Evolutionary conservation across 257 asterid genomes (phyloP), one percentile per base, ranked within the genome.

Genomic region (Nicotiana tabacum): DNA sequence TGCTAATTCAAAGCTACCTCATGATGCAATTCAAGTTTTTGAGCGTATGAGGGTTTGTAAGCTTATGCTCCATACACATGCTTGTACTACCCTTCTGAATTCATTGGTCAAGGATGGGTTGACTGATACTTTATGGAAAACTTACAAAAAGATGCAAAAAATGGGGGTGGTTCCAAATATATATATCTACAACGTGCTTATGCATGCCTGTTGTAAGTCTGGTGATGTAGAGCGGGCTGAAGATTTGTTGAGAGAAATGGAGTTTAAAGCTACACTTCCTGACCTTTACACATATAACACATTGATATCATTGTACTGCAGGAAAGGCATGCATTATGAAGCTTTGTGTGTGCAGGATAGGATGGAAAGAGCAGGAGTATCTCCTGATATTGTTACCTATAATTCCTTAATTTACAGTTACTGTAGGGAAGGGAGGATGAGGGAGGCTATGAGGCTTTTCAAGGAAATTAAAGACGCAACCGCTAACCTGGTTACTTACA

Each of bases 251-350:
- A 88, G 89, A 83, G 94, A 96, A 85, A 92, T 94, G 97, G 98
- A 94, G 86, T 78, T 81, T 80, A 89, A 84, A 56, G 88, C 82
- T 83, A 83, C 91, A 56, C 82, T 86, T 55, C 98, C 98, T 4
- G 99, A 96, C 85, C 89, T 96, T 80, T 86, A 91, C 89, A 93
- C 97, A 8, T 94, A 84, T 78, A 96, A 96, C 81, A 94, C 97
- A 3, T 82, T 94, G 90, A 92, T 94, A 78, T 89, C 97, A 2
- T 83, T 96, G 93, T 96, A 94, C 82, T 92, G 97, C 85, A 91
- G 88, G 80, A 93, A 89, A 87, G 94, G 97, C 81, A 92, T 96
- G 99, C 95, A 96, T 86, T 94, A 96, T 48, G 98, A 96, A 87
- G 97, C 97, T 85, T 86, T 96, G 60, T 91, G 88, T 3, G 90